Evolutionary conservation across 1,284 basidiomycete genomes (phyloP), one percentile per base, ranked within the genome.

Genomic region (Rugosomyces carneus): DNA sequence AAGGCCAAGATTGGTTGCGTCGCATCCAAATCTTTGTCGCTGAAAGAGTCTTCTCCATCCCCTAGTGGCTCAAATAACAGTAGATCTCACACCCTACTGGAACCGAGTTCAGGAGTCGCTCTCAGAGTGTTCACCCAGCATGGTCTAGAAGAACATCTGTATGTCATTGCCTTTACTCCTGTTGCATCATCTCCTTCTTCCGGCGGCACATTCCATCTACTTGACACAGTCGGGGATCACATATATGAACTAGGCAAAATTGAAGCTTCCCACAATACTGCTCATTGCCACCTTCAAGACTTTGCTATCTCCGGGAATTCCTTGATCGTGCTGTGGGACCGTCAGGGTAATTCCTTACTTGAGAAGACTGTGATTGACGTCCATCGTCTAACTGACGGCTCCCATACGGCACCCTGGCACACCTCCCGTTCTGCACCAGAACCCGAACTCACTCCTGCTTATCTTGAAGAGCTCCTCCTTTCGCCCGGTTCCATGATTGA

Each of bases 391-490:
- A 58, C 57, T 48, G 59, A 55, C 37, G 58, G 58, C 39, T 60
- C 61, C 40, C 58, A 53, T 29, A 52, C 59, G 41, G 55, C 62
- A 49, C 51, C 58, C 19, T 89, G 87, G 87, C 64, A 65, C 42
- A 66, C 67, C 15, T 76, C 75, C 15, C 67, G 64, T 42, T 83
- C 79, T 54, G 75, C 80, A 13, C 69, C 74, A 44, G 81, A 90
- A 62, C 71, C 76, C n/a, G 82, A 84, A 47, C 72, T 90, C 51
- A 90, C 90, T 1, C 85, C 92, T n/a, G 77, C 82, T 7, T 86
- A 88, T 64, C 81, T 95, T 50, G 91, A 94, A 60, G 86, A 91
- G 55, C 72, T 87, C 40, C 75, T 94, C 45, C 69, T 84, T 47
- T 71, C 74, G 32, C 75, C 76, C 38, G 85, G 76, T n/a, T 87